Conservation (phyloP, 495 filamentous ascomycete genomes). For the Talaromyces borbonicus region DNA sequence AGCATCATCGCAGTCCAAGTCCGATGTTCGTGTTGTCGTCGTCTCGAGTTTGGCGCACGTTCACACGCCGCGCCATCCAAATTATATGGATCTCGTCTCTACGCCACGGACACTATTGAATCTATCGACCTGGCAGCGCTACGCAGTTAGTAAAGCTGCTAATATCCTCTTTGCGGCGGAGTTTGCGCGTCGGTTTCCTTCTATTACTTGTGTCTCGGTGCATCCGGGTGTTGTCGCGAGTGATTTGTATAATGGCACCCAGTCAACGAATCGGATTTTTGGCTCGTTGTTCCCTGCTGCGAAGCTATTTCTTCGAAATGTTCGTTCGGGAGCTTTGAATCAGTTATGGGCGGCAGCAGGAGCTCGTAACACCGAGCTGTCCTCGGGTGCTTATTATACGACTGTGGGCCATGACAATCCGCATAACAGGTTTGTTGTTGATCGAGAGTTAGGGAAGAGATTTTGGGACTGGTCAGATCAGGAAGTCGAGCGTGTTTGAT, state of each 20-base stretch:
- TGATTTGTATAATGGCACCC: conserved; percentile 33
- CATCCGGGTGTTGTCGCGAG: conserved; percentile 60
- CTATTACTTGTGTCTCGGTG: conserved; percentile 45
- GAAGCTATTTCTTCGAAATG: conserved; percentile 18
- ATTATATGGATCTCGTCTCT: conserved; percentile 10
- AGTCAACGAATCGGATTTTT: conserved; percentile 16
- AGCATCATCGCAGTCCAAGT: conserved; percentile 12
- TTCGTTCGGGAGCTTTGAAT: conserved; percentile 42
- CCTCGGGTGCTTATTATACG: conserved; percentile 47
- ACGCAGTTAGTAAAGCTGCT: conserved; percentile 58
- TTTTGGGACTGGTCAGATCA: conserved; percentile 58
- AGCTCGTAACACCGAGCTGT: conserved; percentile 20
- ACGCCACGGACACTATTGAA: conserved; percentile 24
- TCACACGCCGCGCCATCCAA: conserved; percentile 30
- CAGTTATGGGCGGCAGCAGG: conserved; percentile 49
- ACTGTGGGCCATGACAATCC: conserved; percentile 38
- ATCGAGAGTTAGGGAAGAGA: conserved; percentile 38
- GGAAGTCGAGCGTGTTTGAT: conserved; percentile 23
- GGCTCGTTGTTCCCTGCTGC: conserved; percentile 16
- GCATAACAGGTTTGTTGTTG: conserved; percentile 25
- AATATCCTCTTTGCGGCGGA: conserved; percentile 57
- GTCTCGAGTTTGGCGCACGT: conserved; percentile 21
- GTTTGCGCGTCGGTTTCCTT: conserved; percentile 47
- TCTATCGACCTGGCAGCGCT: conserved; percentile 36
- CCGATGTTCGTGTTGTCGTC: conserved; percentile 24